Conservation (phyloP, 1,139 yeast genomes). For the Diutina sp. region DNA sequence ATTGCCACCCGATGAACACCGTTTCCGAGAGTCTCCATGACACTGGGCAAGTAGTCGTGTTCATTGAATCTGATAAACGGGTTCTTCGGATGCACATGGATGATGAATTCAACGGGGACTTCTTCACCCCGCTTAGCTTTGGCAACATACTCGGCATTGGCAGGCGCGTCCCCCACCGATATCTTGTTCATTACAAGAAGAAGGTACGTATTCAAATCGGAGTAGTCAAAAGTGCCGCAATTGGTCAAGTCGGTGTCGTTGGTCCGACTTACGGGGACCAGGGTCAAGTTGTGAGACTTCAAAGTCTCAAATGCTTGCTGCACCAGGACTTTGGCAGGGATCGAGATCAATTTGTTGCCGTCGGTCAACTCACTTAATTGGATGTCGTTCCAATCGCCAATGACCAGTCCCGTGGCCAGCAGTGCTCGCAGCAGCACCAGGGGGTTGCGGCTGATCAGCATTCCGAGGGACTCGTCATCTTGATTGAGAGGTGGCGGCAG, state of each 20-base stretch:
- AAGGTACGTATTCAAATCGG: slow-evolving; percentile 79
- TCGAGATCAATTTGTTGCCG: slow-evolving; percentile 60
- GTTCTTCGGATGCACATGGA: slow-evolving; percentile 71
- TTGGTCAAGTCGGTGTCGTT: slow-evolving; percentile 35
- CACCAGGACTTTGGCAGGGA: slow-evolving; percentile 51
- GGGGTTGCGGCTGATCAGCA: neutral
- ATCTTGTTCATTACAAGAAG: slow-evolving; percentile 62
- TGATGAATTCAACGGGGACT: slow-evolving; percentile 72
- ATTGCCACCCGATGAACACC: slow-evolving; percentile 93
- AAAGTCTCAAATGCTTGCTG: slow-evolving; percentile 81
- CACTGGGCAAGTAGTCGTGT: slow-evolving; percentile 53
- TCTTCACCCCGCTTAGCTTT: slow-evolving; percentile 53
- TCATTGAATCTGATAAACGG: slow-evolving; percentile 72
- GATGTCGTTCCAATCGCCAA: slow-evolving; percentile 59
- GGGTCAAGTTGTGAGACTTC: slow-evolving; percentile 59
- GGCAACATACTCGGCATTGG: slow-evolving; percentile 13
- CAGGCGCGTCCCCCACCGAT: slow-evolving; percentile 22
- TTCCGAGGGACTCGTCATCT: neutral
- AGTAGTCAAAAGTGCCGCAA: slow-evolving; percentile 79
- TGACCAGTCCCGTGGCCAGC: slow-evolving; percentile 8
- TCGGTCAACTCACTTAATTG: slow-evolving; percentile 65
- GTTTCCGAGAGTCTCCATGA: slow-evolving; percentile 74
- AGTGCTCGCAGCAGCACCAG: slow-evolving; percentile 1
- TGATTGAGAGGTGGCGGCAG: slow-evolving; percentile 58
- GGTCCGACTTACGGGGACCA: slow-evolving; percentile 59